Evolutionary conservation across 139 green algal genomes (phyloP).

Genomic region (Eudorina sp.): DNA sequence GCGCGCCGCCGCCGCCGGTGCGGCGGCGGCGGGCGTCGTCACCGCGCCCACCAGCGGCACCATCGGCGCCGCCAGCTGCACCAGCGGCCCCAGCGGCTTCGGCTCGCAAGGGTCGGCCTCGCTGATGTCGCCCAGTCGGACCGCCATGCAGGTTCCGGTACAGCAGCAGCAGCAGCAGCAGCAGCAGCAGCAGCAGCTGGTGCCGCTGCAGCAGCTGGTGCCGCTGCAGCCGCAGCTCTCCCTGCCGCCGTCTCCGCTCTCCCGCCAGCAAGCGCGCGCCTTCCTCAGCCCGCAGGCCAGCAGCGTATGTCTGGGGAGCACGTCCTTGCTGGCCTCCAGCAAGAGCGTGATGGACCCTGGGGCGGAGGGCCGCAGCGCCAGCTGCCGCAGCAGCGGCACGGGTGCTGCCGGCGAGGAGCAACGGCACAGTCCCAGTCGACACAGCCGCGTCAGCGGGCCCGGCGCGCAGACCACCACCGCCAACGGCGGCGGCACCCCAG

Average conservation of each 20-base stretch:
- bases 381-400: not conserved
- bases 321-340: not conserved
- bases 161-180: not conserved
- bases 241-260: not conserved
- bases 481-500: not conserved
- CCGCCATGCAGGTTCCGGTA: too few relatives aligned
- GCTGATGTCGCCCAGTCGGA: too few relatives aligned
- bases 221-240: not conserved
- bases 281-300: constrained; percentile 18
- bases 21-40: not conserved
- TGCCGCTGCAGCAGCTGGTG: not conserved
- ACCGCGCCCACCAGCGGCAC: too few relatives aligned
- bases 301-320: not conserved
- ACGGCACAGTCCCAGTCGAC: too few relatives aligned
- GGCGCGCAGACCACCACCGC: too few relatives aligned
- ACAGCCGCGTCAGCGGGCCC: too few relatives aligned
- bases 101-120: too few relatives aligned
- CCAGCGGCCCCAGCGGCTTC: not conserved
- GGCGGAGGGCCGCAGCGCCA: not conserved
- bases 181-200: not conserved
- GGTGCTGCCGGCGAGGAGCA: not conserved
- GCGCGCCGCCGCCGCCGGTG: not conserved
- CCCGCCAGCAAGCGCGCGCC: not conserved
- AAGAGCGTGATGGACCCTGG: not conserved
- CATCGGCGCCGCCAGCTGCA: not conserved